Conservation (phyloP, 345 rosid species). For the Gossypium anomalum region DNA sequence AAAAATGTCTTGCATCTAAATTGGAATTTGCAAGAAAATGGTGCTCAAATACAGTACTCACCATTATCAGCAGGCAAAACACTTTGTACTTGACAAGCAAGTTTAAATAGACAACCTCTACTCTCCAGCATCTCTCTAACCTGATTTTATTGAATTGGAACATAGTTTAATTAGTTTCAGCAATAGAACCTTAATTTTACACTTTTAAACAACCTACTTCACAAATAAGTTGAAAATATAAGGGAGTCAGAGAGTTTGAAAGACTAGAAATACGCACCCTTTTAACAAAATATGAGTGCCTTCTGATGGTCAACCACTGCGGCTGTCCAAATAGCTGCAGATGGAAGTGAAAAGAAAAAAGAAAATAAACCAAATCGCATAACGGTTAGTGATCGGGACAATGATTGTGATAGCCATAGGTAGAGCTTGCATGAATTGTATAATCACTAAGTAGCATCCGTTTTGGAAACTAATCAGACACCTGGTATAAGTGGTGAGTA, state of each 20-base stretch:
- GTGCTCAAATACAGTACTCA: slow-evolving; percentile 20
- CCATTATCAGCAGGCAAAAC: slow-evolving; percentile 23
- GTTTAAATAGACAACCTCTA: neutral
- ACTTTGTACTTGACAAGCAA: neutral
- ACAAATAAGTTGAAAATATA: neutral
- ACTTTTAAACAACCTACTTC: neutral
- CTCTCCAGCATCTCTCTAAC: neutral
- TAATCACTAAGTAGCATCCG: neutral
- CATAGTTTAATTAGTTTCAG: neutral
- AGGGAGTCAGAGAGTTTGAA: neutral
- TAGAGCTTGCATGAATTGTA: neutral
- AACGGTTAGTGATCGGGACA: neutral
- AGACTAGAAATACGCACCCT: slow-evolving; percentile 37
- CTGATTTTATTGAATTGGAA: neutral
- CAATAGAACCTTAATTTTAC: neutral
- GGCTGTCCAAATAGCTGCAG: slow-evolving; percentile 75
- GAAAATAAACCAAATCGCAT: neutral
- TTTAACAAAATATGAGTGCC: slow-evolving; percentile 64
- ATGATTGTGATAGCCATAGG: neutral
- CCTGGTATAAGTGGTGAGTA: slow-evolving; percentile 82
- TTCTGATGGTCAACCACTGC: slow-evolving; percentile 75
- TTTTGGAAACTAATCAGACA: slow-evolving; percentile 9
- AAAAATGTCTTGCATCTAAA: neutral
- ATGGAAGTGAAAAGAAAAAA: neutral
- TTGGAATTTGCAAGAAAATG: neutral